phyloP scores from a whole-genome alignment of 2,329 filamentous ascomycete species.

The Fusarium sp. region DNA sequence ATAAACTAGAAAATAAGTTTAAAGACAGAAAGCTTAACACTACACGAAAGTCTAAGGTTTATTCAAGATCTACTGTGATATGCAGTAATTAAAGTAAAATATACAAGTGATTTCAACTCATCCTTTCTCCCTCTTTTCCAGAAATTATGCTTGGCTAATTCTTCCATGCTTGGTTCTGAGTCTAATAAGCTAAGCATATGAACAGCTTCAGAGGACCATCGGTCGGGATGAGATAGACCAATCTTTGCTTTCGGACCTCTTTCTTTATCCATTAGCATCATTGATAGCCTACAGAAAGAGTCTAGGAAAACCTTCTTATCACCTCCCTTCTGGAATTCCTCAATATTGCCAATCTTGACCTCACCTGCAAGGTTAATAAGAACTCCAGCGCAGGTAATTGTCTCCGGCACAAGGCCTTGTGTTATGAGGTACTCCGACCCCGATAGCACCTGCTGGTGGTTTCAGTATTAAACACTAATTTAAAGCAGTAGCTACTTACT shows the following conservation, averaged over 20 bases:
- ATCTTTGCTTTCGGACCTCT: not conserved
- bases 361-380: not conserved
- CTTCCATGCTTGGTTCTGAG: not conserved
- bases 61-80: conserved; percentile 1
- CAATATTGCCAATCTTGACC: not conserved
- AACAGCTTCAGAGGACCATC: not conserved
- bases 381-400: not conserved
- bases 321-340: not conserved
- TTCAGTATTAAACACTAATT: not conserved
- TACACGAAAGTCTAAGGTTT: too few relatives aligned
- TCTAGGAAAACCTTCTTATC: not conserved
- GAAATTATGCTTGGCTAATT: not conserved
- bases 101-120: not conserved
- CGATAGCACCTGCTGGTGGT: not conserved
- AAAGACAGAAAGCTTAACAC: too few relatives aligned
- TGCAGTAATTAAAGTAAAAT: not conserved
- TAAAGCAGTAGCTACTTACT: not conserved
- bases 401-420: not conserved
- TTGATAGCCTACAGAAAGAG: not conserved
- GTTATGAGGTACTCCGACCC: not conserved
- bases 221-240: not conserved
- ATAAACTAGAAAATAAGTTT: too few relatives aligned
- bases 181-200: not conserved
- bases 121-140: not conserved
- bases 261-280: conserved; percentile 1